Conservation (phyloP, 441 rosid species). For the Biscutella laevigata region DNA sequence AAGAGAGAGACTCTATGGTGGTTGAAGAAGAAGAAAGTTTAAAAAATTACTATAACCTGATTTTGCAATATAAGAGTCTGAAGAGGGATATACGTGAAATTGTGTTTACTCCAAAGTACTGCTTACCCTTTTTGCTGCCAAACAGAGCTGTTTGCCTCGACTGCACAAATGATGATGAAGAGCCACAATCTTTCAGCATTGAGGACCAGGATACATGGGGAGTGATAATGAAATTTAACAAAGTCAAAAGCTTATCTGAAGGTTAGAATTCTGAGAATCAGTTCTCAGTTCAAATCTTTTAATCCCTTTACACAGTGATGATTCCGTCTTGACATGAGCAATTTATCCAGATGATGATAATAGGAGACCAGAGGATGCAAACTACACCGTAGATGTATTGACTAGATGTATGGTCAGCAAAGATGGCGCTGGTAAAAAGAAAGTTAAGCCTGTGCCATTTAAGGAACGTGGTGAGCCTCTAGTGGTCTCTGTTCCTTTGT, state of each 20-base stretch:
- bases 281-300: background rate
- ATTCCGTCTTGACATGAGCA: conserved; percentile 14
- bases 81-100: conserved; percentile 74
- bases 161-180: conserved; percentile 46
- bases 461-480: conserved; percentile 75
- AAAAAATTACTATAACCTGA: conserved; percentile 66
- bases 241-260: conserved; percentile 53
- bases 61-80: conserved; percentile 62
- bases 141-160: conserved; percentile 67
- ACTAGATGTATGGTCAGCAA: conserved; percentile 74
- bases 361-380: conserved; percentile 68
- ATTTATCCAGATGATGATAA: conserved; percentile 54
- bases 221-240: conserved; percentile 62
- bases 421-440: conserved; percentile 57
- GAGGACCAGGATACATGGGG: conserved; percentile 83
- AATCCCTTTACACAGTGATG: conserved; percentile 4
- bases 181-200: conserved; percentile 49
- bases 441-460: conserved; percentile 49
- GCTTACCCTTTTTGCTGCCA: conserved; percentile 78
- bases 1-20: conserved; percentile 79
- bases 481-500: conserved; percentile 67
- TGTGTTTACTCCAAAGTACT: conserved; percentile 69
- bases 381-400: conserved; percentile 67
- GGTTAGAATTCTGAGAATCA: conserved; percentile 38
- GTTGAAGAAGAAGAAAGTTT: conserved; percentile 93